A percentile compares a stretch with the other conserved stretches of the same genome.
These are phyloP conservation scores for Schrenkiella parvula DNA, from an alignment of 345 rosid genomes.

Conservation along the genomic window DNA sequence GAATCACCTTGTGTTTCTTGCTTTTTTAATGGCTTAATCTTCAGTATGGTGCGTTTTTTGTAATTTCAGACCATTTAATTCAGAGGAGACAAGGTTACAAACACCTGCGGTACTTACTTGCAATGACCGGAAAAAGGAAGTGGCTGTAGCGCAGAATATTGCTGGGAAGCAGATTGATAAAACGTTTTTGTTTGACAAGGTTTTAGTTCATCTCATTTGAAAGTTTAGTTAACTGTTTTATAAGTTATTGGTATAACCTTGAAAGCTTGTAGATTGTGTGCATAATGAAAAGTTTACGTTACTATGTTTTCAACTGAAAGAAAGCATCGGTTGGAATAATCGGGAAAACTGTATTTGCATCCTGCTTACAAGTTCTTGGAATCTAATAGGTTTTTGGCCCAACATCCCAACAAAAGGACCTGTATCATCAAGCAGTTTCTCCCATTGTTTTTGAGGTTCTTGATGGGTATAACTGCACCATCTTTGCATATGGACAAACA, in stretches of 20 bases:
- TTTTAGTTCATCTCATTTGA: conserved; percentile 11
- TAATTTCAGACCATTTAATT: conserved; percentile 67
- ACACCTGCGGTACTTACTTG: conserved; percentile 86
- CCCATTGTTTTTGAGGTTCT: conserved; percentile 94
- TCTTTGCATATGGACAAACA: conserved; percentile 98
- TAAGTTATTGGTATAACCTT: neutral
- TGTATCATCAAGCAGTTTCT: conserved; percentile 78
- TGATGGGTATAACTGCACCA: conserved; percentile 97
- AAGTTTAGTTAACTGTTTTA: neutral
- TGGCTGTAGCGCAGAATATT: conserved; percentile 72
- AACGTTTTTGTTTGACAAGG: conserved; percentile 95
- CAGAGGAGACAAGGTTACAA: conserved; percentile 67
- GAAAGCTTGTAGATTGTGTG: neutral
- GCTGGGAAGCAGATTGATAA: conserved; percentile 98
- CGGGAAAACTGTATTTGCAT: neutral
- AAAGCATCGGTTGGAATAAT: neutral
- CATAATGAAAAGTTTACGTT: neutral
- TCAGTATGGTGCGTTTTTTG: neutral
- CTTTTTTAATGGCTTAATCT: conserved; percentile 15
- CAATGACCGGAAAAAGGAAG: conserved; percentile 83
- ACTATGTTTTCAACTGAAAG: neutral
- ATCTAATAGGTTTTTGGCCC: conserved; percentile 85
- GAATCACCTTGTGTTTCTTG: neutral
- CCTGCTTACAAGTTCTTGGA: conserved; percentile 16
- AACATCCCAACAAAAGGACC: conserved; percentile 73